Conservation (phyloP, 2,329 filamentous ascomycete species). For the Mycogone perniciosa region DNA sequence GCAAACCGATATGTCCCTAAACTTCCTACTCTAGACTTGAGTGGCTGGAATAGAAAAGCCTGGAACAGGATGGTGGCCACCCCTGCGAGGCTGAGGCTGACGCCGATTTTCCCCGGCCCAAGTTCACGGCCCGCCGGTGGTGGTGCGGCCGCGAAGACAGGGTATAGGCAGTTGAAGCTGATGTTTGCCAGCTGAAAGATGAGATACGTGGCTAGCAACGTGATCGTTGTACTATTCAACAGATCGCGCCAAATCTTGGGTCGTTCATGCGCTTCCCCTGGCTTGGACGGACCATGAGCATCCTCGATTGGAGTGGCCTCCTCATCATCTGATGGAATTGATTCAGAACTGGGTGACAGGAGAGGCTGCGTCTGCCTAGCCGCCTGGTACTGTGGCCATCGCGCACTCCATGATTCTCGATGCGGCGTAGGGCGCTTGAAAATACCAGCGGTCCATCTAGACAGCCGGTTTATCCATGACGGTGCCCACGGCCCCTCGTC, state of each 20-base stretch:
- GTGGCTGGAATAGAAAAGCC: conserved; percentile 70
- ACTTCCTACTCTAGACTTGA: conserved; percentile 78
- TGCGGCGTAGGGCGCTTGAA: conserved; percentile 12
- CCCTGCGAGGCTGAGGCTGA: conserved; percentile 79
- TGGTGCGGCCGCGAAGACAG: conserved; percentile 76
- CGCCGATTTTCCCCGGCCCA: conserved; percentile 71
- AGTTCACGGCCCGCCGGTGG: conserved; percentile 72
- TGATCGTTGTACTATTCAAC: conserved; percentile 72
- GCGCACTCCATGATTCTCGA: conserved; percentile 32
- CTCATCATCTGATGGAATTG: conserved; percentile 19
- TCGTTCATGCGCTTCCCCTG: conserved; percentile 1
- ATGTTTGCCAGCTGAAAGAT: conserved; percentile 94
- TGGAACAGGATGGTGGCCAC: conserved; percentile 86
- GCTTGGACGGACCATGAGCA: conserved; percentile 11
- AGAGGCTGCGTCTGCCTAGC: conserved; percentile 23
- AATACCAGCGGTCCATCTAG: conserved; percentile 19
- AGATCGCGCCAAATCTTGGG: conserved; percentile 43
- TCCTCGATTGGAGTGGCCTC: conserved; percentile 14
- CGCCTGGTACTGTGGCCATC: conserved; percentile 28
- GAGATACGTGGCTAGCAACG: conserved; percentile 78
- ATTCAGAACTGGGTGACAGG: conserved; percentile 17
- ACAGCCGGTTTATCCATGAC: conserved; percentile 27
- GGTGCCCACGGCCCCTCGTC: conserved; percentile 26
- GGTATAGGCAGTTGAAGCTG: conserved; percentile 90
- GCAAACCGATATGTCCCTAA: conserved; percentile 75